Base-by-base conservation (phyloP, 495 filamentous ascomycete species). In the Xanthoparmelia taractica region DNA sequence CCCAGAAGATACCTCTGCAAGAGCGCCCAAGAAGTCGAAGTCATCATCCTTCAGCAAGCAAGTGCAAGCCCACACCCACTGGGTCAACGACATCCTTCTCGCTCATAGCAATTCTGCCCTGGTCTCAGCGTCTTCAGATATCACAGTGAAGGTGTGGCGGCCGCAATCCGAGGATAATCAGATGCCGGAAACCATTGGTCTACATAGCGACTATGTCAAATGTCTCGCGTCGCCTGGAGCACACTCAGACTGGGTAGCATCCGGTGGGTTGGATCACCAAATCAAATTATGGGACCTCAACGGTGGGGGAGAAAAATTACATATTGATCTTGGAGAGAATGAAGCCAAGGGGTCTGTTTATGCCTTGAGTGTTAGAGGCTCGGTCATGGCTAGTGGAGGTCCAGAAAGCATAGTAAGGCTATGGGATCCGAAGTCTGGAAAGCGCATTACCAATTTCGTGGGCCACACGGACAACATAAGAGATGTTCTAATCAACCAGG, bases 391-490 rank as follows among this genome's bases (percentile, higher is more conserved):
- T 23, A 96, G 89, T 70, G 94, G 94, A 60, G 93, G 94, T 0
- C 94, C 94, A 3, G 94, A 98, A 76, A 94, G 90, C 67, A 89
- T 92, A 45, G 94, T 97, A 1, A 80, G 93, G 40, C 75, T 97
- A 63, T 98, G 95, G 93, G 94, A 98, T 75, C 85, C 91, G 23
- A 86, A 85, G 73, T 86, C 90, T 38, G 93, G 94, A 34, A 91
- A 94, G 75, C 81, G 87, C 59, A 87, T 98, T 59, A 96, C 92
- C 57, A 97, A 96, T 71, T 92, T 98, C 61, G 91, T 97, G 12
- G 94, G 94, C n/a, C 94, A 98, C 75, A 97, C 92, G 41, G 94
- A 97, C 76, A 96, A 93, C 65, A 83, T 98, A 65, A 87, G 94
- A 52, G 86, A 91, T 65, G 91, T 98, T 63, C 76, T 97, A 59